phyloP scores from a whole-genome alignment of 1,139 yeast species.

The Suhomyces yuchorum region DNA sequence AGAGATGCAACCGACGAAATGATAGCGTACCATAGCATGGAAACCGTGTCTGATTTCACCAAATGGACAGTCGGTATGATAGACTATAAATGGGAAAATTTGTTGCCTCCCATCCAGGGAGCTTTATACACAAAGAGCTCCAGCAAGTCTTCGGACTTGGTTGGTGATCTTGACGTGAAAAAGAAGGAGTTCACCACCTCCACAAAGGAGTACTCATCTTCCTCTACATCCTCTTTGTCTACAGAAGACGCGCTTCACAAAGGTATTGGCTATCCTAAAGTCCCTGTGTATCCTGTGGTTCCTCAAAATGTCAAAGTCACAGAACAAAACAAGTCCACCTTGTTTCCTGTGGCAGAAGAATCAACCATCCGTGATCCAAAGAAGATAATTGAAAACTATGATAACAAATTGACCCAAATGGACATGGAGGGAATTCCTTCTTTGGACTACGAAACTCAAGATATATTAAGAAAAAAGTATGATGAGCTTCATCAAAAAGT shows the following conservation, averaged over 20 bases:
- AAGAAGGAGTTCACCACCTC: slow-evolving; percentile 11
- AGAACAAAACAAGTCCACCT: slow-evolving; percentile 33
- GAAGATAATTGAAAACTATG: slow-evolving; percentile 55
- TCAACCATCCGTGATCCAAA: slow-evolving; percentile 56
- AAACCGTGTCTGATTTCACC: slow-evolving; percentile 51
- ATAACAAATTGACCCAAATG: slow-evolving; percentile 51
- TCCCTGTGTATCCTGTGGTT: slow-evolving; percentile 44
- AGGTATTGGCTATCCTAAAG: slow-evolving; percentile 42
- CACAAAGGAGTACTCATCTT: slow-evolving; percentile 18
- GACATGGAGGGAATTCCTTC: slow-evolving; percentile 63
- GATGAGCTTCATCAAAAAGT: slow-evolving; percentile 60
- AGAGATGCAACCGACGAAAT: slow-evolving; percentile 90
- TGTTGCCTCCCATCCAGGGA: slow-evolving; percentile 89
- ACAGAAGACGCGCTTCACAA: slow-evolving; percentile 6
- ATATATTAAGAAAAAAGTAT: slow-evolving; percentile 56
- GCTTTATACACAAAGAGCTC: slow-evolving; percentile 48
- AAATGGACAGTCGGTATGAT: slow-evolving; percentile 67
- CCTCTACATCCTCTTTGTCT: slow-evolving; percentile 15
- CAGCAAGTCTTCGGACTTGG: background rate
- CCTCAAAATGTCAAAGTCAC: slow-evolving; percentile 51
- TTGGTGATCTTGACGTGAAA: slow-evolving; percentile 16
- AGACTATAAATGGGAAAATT: slow-evolving; percentile 65
- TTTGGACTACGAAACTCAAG: slow-evolving; percentile 69
- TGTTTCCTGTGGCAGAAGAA: slow-evolving; percentile 38
- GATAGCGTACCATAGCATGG: slow-evolving; percentile 74